Evolutionary conservation across 1,284 basidiomycete species (phyloP).

Genomic region (Cerrena zonata): DNA sequence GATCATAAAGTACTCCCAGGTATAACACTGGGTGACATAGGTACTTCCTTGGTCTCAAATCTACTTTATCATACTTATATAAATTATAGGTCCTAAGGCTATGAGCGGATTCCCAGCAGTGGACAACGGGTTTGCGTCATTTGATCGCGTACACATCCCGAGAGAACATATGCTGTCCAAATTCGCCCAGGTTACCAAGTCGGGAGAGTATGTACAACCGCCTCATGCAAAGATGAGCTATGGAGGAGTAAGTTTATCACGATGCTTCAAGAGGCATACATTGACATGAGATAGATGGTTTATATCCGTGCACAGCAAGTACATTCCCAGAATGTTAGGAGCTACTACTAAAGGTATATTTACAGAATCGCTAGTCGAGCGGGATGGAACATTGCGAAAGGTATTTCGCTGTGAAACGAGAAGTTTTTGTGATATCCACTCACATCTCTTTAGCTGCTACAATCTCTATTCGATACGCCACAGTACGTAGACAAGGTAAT

Average conservation of each 20-base stretch:
- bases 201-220: constrained; percentile 64
- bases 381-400: constrained; percentile 59
- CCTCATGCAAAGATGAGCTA: constrained; percentile 73
- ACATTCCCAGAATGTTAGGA: too few relatives aligned
- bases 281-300: constrained; percentile 49
- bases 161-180: constrained; percentile 71
- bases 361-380: constrained; percentile 54
- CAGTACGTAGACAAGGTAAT: constrained; percentile 66
- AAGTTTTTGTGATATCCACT: not conserved
- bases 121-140: constrained; percentile 72
- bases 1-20: constrained; percentile 59
- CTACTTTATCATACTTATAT: not conserved
- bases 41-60: constrained; percentile 29
- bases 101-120: constrained; percentile 47
- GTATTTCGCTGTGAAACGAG: constrained; percentile 15
- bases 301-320: constrained; percentile 58
- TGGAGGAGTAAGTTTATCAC: constrained; percentile 54
- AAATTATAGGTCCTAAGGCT: constrained; percentile 54
- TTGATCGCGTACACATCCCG: constrained; percentile 69
- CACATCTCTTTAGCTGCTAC: constrained; percentile 47
- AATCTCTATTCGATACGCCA: constrained; percentile 69
- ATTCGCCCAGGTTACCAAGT: constrained; percentile 66
- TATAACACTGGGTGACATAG: constrained; percentile 72
- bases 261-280: not conserved
- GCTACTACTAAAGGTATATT: not conserved